Evolutionary conservation across 768 basidiomycete genomes (phyloP).

Genomic region (Tulasnella sp.): DNA sequence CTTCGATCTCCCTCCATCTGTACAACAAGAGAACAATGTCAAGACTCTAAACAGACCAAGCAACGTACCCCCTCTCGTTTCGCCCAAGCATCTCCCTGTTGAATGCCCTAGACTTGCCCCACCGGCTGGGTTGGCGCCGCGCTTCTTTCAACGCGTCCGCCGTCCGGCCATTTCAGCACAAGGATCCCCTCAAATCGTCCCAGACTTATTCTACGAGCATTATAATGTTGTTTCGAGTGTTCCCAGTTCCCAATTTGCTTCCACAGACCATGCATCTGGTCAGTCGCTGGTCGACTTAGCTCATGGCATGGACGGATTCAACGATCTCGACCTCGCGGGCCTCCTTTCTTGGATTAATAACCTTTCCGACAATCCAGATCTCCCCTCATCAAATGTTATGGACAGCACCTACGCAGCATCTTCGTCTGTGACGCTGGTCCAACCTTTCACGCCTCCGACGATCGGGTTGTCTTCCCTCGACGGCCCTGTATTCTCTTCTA

Average conservation of each 20-base stretch:
- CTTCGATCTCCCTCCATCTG: not conserved
- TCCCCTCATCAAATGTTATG: not conserved
- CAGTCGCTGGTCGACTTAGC: not conserved
- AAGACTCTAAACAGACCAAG: not conserved
- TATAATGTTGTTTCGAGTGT: not conserved
- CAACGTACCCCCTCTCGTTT: not conserved
- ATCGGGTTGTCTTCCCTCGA: not conserved
- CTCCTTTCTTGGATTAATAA: not conserved
- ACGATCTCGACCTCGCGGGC: not conserved
- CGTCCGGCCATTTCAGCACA: not conserved
- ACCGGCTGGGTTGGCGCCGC: not conserved
- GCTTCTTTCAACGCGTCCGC: not conserved
- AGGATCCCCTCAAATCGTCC: not conserved
- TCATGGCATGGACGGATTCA: not conserved
- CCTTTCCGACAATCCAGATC: not conserved
- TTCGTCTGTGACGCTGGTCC: not conserved
- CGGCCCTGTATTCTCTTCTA: not conserved
- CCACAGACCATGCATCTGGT: not conserved
- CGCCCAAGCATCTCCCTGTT: not conserved
- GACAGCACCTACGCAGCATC: not conserved
- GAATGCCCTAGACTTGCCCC: not conserved
- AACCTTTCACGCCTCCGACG: not conserved
- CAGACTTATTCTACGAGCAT: not conserved
- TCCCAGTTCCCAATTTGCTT: not conserved
- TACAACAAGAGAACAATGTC: not conserved